phyloP scores from a whole-genome alignment of 164 flowering plant species.

The Annona squamosa region DNA sequence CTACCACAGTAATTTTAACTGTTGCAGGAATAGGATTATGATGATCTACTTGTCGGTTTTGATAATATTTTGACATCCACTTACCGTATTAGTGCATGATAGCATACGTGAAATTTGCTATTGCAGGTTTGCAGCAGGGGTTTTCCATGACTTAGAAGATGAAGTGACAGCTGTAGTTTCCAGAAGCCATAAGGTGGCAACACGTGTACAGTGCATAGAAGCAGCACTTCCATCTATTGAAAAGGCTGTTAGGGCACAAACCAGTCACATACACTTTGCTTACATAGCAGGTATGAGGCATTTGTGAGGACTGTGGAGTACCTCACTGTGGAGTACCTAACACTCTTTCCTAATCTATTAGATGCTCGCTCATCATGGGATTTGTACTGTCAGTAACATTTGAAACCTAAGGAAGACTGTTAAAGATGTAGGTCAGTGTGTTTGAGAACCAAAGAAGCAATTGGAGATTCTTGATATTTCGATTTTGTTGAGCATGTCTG shows the following conservation, averaged over 20 bases:
- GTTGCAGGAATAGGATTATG: neutral
- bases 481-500: too few relatives aligned
- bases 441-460: too few relatives aligned
- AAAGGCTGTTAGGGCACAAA: constrained; percentile 66
- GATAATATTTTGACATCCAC: neutral
- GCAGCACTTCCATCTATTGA: constrained; percentile 72
- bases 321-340: constrained; percentile 8
- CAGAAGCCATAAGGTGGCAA: constrained; percentile 65
- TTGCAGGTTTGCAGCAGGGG: constrained; percentile 85
- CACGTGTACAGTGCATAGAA: constrained; percentile 65
- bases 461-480: too few relatives aligned
- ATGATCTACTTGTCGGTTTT: neutral
- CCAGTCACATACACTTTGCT: constrained; percentile 81
- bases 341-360: constrained; percentile 1
- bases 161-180: constrained; percentile 64
- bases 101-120: constrained; percentile 11
- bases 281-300: constrained; percentile 66
- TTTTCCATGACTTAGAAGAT: constrained; percentile 90
- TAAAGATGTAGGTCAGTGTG: too few relatives aligned
- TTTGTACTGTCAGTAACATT: too few relatives aligned
- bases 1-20: neutral
- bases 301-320: neutral
- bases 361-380: too few relatives aligned
- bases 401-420: too few relatives aligned
- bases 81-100: neutral